These are phyloP conservation scores for Aureobasidium leucospermi DNA, from an alignment of 2,329 filamentous ascomycete genomes.

Conservation along the genomic window DNA sequence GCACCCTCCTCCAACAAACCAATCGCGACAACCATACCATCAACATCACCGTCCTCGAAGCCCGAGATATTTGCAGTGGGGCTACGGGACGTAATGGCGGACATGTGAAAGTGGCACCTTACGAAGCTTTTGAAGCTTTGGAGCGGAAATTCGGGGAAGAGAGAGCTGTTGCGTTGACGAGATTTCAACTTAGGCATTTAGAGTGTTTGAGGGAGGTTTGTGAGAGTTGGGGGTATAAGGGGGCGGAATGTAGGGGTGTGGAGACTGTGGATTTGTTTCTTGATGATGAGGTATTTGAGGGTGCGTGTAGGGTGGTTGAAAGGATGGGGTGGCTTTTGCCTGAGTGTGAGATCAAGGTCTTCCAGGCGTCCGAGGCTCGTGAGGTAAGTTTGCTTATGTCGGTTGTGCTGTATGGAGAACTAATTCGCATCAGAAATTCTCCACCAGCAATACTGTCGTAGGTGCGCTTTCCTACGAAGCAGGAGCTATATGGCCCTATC, in stretches of 20 bases:
- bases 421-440: not conserved
- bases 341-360: not conserved
- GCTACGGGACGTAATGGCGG: conserved; percentile 42
- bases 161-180: not conserved
- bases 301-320: not conserved
- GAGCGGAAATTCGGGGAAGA: not conserved
- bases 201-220: not conserved
- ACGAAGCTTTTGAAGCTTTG: not conserved
- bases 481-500: conserved; percentile 1
- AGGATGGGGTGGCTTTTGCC: not conserved
- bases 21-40: conserved; percentile 13
- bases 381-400: too few relatives aligned
- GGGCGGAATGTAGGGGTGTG: not conserved
- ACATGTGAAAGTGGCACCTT: conserved; percentile 28
- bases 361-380: not conserved
- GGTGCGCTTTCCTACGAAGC: not conserved
- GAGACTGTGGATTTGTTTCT: not conserved
- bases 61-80: conserved; percentile 35
- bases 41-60: conserved; percentile 35
- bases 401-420: too few relatives aligned
- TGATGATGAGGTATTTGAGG: not conserved
- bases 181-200: not conserved
- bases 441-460: not conserved
- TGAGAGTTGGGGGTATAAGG: too few relatives aligned
- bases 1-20: conserved; percentile 26